phyloP scores from a whole-genome alignment of 2,329 filamentous ascomycete species.

The Rhynchosporium secalis region DNA sequence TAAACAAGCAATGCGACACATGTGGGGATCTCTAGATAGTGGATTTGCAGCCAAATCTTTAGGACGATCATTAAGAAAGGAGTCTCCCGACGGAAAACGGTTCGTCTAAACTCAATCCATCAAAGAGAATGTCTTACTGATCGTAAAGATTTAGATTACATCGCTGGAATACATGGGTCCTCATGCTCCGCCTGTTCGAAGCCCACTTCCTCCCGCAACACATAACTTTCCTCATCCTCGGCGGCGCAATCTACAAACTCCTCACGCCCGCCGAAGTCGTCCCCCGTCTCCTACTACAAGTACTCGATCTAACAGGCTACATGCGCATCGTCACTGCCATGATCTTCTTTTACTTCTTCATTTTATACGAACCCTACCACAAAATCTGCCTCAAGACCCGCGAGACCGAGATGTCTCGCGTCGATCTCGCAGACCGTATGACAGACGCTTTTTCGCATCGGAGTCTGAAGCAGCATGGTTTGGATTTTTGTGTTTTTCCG shows the following conservation, averaged over 20 bases:
- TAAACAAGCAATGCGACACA: conserved; percentile 70
- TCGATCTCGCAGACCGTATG: conserved; percentile 64
- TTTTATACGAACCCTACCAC: conserved; percentile 69
- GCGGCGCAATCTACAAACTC: conserved; percentile 60
- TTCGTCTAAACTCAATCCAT: not conserved
- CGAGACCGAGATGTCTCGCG: conserved; percentile 65
- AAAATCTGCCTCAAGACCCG: conserved; percentile 58
- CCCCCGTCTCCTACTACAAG: conserved; percentile 55
- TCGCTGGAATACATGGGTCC: conserved; percentile 50
- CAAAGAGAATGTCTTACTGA: not conserved
- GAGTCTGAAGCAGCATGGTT: conserved; percentile 53
- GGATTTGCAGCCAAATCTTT: conserved; percentile 60
- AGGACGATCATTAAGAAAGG: not conserved
- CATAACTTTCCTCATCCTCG: conserved; percentile 62
- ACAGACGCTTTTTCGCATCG: conserved; percentile 56
- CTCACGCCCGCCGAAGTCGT: conserved; percentile 53
- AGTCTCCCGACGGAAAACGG: not conserved
- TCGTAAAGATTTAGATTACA: conserved; percentile 50
- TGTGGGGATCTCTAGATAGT: conserved; percentile 73
- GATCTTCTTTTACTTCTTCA: conserved; percentile 62
- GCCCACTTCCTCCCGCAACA: conserved; percentile 72
- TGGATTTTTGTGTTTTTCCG: conserved; percentile 66
- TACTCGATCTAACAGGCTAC: conserved; percentile 59
- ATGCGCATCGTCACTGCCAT: conserved; percentile 59
- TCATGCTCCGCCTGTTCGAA: conserved; percentile 70